Evolutionary conservation across 2,329 filamentous ascomycete species (phyloP), one percentile per base, ranked within the genome.

Genomic region (Fusarium sp.): DNA sequence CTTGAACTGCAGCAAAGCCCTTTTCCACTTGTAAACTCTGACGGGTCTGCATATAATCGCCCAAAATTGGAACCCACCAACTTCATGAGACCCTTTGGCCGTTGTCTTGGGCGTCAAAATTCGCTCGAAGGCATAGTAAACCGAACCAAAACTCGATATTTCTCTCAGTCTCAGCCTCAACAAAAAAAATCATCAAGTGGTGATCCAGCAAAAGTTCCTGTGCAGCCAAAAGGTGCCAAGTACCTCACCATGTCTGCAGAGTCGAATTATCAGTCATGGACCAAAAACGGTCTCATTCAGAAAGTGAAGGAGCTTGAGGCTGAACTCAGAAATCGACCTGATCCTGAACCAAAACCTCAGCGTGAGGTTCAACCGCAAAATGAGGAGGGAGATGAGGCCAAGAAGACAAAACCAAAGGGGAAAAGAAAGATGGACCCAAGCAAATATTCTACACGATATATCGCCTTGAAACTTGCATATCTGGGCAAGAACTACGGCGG

Each of bases 401-500:
- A 76, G 15, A 74, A 69, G 54, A 33, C 71, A 27, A 82, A 80
- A 68, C 77, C 83, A 33, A 87, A 85, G 75, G 68, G 40, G 78
- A 87, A 82, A 75, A 85, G 82, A 69, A 84, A 84, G 55, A 91
- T 97, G 77, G 93, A 98, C 78, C 90, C 93, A 0, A 90, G 90
- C 17, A 92, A 90, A 78, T 97, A 98, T 80, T 88, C 89, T 38
- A 97, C 94, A 3, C 90, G 96, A 49, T 90, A 92, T 67, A 92
- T 99, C 70, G 96, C 95, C 11, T 85, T 99, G 64, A 98, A 98
- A 81, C 90, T 99, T 69, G 95, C 96, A 41, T 99, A 99, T 80
- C 84, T 98, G 38, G 96, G 96, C 49, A 93, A 93, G 79, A 88
- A 89, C 60, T 99, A 98, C 81, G 95, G 96, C 81, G 96, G 96